Percentiles rank a stretch among this genome's conserved stretches.
Conservation (phyloP, 805 yeast genomes). For the Lachancea sp. region DNA sequence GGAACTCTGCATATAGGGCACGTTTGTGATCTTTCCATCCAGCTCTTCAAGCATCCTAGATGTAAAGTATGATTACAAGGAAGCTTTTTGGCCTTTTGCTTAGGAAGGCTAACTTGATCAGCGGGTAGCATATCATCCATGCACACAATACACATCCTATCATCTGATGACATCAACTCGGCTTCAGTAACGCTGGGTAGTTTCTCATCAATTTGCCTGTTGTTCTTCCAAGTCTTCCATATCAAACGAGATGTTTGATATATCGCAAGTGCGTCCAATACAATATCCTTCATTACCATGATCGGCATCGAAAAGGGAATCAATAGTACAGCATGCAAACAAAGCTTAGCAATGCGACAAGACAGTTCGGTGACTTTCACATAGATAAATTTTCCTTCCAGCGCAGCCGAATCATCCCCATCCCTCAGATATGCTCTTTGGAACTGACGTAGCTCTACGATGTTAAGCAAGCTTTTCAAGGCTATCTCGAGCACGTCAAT, state of each 20-base stretch:
- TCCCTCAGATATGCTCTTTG: slow-evolving; percentile 10
- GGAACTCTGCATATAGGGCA: slow-evolving; percentile 87
- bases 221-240: slow-evolving; percentile 37
- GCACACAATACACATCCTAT: slow-evolving; percentile 75
- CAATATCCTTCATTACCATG: slow-evolving; percentile 44
- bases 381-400: slow-evolving; percentile 66
- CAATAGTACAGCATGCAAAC: slow-evolving; percentile 41
- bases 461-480: slow-evolving; percentile 31
- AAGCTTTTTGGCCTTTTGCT: slow-evolving; percentile 65
- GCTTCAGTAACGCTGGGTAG: slow-evolving; percentile 55
- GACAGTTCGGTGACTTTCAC: slow-evolving; percentile 51
- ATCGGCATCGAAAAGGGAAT: slow-evolving; percentile 42
- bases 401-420: slow-evolving; percentile 43
- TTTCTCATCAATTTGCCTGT: slow-evolving; percentile 57
- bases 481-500: slow-evolving; percentile 40
- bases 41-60: slow-evolving; percentile 80
- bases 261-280: slow-evolving; percentile 32
- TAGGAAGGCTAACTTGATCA: slow-evolving; percentile 28
- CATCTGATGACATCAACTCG: slow-evolving; percentile 57
- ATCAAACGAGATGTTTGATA: slow-evolving; percentile 35
- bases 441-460: slow-evolving; percentile 42
- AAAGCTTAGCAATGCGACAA: slow-evolving; percentile 43
- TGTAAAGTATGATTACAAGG: slow-evolving; percentile 86
- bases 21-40: slow-evolving; percentile 88
- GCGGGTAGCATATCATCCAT: slow-evolving; percentile 74